A percentile compares a stretch with the other conserved stretches of the same genome.
Conservation (phyloP, 106 monocot genomes). For the Acorus gramineus region DNA sequence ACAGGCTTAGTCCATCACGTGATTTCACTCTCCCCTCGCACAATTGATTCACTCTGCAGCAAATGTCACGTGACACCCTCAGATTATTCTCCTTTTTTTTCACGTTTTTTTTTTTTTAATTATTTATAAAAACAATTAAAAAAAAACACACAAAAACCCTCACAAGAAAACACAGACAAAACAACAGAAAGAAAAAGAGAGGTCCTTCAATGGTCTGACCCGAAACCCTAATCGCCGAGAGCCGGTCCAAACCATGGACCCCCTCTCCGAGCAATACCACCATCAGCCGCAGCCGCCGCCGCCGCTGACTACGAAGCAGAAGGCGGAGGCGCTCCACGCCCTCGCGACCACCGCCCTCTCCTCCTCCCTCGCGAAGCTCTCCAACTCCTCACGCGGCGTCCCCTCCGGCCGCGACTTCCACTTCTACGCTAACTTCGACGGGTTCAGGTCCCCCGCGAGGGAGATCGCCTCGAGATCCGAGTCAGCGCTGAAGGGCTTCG, state of each 20-base stretch:
- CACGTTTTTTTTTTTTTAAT: too few species aligned
- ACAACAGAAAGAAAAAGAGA: too few species aligned
- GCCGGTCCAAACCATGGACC: neutral
- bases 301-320: constrained; percentile 20
- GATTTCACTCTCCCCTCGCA: too few species aligned
- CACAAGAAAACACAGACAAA: too few species aligned
- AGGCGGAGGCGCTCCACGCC: constrained; percentile 27
- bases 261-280: constrained; percentile 8
- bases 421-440: constrained; percentile 62
- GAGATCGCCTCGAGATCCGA: constrained; percentile 18
- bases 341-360: constrained; percentile 40
- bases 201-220: constrained; percentile 5
- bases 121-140: too few species aligned
- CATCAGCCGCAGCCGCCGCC: constrained; percentile 10
- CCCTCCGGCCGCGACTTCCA: constrained; percentile 61
- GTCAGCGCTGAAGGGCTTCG: constrained; percentile 18
- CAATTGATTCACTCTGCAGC: too few species aligned
- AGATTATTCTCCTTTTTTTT: too few species aligned
- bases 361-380: constrained; percentile 29
- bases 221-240: constrained; percentile 14
- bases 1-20: too few species aligned
- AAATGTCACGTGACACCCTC: too few species aligned
- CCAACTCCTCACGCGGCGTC: constrained; percentile 31
- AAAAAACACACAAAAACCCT: too few species aligned
- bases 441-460: constrained; percentile 34